Base-by-base conservation (phyloP, 1,284 basidiomycete species). In the Cutaneotrichosporon dermatis region DNA sequence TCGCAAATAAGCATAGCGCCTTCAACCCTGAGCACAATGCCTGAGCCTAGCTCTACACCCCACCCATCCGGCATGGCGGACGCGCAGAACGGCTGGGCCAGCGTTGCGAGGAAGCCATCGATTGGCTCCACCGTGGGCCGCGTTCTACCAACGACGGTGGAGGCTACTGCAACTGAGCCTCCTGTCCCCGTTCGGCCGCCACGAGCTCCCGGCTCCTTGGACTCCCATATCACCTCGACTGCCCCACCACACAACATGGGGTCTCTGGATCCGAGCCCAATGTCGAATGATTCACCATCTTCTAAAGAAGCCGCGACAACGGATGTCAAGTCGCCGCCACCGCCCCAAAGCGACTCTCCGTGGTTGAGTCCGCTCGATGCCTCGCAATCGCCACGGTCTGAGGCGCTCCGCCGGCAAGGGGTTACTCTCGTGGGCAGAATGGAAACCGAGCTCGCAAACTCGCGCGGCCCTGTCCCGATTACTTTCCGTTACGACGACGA, bases 401-500 rank as follows among this genome's bases (percentile, higher is more conserved):
- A 51, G 50, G 50, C 50, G 10, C 50, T 41, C 16, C 50, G 50
- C 16, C 37, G 37, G 9, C 50, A 51, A 40, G 50, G 50, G 10
- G n/a, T 51, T 16, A 39, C 33, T 3, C 58, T 75, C 3, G 71
- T 75, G 1, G 73, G 73, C 2, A 59, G 69, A 41, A 70, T 72
- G 64, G 71, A 75, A 6, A 66, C 63, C 12, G 69, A 73, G 48
- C 54, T 75, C 35, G 50, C 62, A 1, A 63, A 62, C 2, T 51
- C 73, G 1, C 66, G 68, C 42, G 71, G 71, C 13, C 75, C 75
- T 0, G 69, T 76, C 4, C 75, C 75, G 4, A 75, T 76, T 50
- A 70, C 72, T 1, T 76, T 76, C 61, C 48, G 71, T 6, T 51
- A 51, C 16, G 50, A 15, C 16, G 50, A 51, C 39, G 37, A 41